phyloP scores from a whole-genome alignment of 2,329 filamentous ascomycete species.

The Diplodia scrobiculata region DNA sequence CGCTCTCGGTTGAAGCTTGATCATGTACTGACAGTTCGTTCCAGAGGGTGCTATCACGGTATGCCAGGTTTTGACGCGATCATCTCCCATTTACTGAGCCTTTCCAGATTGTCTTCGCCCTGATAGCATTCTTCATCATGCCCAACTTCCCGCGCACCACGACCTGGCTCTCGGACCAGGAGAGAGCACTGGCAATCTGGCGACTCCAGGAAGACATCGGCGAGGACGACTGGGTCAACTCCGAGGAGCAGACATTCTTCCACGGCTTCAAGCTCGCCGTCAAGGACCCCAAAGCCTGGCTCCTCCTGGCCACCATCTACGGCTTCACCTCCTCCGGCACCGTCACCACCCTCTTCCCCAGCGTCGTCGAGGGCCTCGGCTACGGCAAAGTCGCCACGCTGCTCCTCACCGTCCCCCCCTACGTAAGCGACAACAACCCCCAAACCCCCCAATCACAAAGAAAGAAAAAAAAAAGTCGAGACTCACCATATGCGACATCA shows the following conservation, averaged over 20 bases:
- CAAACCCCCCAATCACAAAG: background rate
- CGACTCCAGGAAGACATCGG: slow-evolving; percentile 41
- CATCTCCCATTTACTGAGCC: background rate
- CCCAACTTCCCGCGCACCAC: slow-evolving; percentile 21
- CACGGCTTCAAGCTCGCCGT: slow-evolving; percentile 40
- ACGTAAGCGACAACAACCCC: background rate
- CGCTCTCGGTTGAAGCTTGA: background rate
- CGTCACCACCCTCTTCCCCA: slow-evolving; percentile 42
- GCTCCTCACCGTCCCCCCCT: slow-evolving; percentile 41
- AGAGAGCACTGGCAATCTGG: slow-evolving; percentile 31
- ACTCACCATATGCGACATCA: slow-evolving; percentile 39
- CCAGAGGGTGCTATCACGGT: slow-evolving; percentile 15
- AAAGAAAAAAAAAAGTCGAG: too few relatives aligned
- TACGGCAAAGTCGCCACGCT: slow-evolving; percentile 40
- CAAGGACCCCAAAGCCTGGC: slow-evolving; percentile 42
- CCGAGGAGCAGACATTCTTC: slow-evolving; percentile 39
- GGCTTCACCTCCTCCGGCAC: slow-evolving; percentile 41
- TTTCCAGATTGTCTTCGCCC: background rate
- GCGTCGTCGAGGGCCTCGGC: slow-evolving; percentile 38
- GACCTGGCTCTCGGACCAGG: slow-evolving; percentile 5
- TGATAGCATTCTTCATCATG: slow-evolving; percentile 6
- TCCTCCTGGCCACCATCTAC: slow-evolving; percentile 43
- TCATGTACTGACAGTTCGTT: background rate
- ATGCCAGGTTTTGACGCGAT: background rate
- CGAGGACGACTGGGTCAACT: slow-evolving; percentile 38